phyloP scores from a whole-genome alignment of 805 yeast genomes.

The Saturnispora sanitii region DNA sequence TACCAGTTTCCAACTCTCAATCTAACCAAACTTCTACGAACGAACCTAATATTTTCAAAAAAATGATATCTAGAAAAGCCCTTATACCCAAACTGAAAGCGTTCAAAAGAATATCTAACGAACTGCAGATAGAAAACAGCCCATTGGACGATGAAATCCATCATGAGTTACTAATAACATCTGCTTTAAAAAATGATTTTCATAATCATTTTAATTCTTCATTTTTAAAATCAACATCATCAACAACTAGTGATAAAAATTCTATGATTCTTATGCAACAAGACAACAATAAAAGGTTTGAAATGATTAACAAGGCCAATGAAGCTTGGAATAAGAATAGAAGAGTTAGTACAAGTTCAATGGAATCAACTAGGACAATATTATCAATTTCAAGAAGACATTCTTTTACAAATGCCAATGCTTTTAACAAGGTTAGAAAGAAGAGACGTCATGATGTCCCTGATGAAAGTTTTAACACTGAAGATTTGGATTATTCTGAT shows the following conservation, averaged over 20 bases:
- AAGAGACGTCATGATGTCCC: constrained; percentile 1
- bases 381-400: constrained; percentile 9
- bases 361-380: constrained; percentile 8
- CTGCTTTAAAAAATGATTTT: constrained; percentile 22
- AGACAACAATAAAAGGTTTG: constrained; percentile 24
- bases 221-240: constrained; percentile 4
- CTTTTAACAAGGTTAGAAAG: constrained; percentile 1
- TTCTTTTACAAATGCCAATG: constrained; percentile 1
- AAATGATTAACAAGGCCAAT: constrained; percentile 28
- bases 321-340: constrained; percentile 28
- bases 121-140: constrained; percentile 26
- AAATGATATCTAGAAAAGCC: constrained; percentile 21
- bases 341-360: constrained; percentile 13
- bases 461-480: constrained; percentile 1
- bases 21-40: too few species aligned
- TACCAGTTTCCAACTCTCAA: not conserved
- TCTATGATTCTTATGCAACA: constrained; percentile 9
- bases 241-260: too few species aligned
- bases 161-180: constrained; percentile 28
- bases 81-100: constrained; percentile 28
- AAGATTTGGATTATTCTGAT: constrained; percentile 3
- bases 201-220: not conserved
- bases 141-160: constrained; percentile 29
- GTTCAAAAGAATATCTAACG: constrained; percentile 27
- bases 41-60: constrained; percentile 22